Base-by-base conservation (phyloP, 768 basidiomycete species). In the Kwoniella bestiolae region DNA sequence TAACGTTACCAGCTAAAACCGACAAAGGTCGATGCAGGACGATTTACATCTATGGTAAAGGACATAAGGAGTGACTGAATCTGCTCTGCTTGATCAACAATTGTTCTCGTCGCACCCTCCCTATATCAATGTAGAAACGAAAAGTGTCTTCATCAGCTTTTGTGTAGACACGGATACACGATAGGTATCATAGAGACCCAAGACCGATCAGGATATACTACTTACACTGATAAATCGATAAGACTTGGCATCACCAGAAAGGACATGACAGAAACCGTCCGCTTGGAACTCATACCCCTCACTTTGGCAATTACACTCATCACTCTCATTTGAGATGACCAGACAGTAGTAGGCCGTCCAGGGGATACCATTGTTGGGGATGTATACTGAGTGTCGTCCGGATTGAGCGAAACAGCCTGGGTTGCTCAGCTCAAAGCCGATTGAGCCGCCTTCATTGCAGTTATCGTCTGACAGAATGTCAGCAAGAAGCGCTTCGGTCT, bases 371-470 rank as follows among this genome's bases (percentile, higher is more conserved):
- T 46, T 60, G 29, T 60, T 60, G 32, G 59, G 59, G 47, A 60
- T 60, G 28, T 60, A 60, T 46, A 60, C 59, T 38, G 59, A 60
- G 6, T 46, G 28, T 21, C 41, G 25, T 18, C 28, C 28, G 29
- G 35, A 41, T 25, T 50, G 59, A 26, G 59, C 28, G 47, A 60
- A 60, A 38, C 59, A 60, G 18, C 59, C 59, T 5, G 46, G 46
- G 34, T 60, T 60, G 47, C 45, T 46, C 46, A 60, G n/a, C 23
- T 60, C 44, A 31, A 60, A 60, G 21, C 59, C 59, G 47, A 60
- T 60, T 16, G 59, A 60, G n/a, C 62, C 62, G 63, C 59, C 56
- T 25, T 41, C 56, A 16, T 34, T 58, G 49, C 67, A 68, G 35
- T 46, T 46, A 34, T 34, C 26, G 41, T 68, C 67, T 68, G 25